phyloP scores from a whole-genome alignment of 1,284 basidiomycete species.

The Cystobasidium sp. region DNA sequence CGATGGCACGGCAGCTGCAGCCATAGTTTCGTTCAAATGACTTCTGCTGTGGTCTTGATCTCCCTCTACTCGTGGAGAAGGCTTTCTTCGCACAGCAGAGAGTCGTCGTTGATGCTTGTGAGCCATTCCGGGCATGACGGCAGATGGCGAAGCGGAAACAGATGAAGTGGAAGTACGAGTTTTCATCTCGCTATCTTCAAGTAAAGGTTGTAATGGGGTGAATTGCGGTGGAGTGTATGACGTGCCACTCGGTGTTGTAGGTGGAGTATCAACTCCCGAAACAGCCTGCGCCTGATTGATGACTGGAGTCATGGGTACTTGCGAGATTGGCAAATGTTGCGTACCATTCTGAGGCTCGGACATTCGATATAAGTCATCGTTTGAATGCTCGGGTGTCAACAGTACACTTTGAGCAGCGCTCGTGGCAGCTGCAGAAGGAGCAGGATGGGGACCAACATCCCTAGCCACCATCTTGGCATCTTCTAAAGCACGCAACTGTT shows the following conservation, averaged over 20 bases:
- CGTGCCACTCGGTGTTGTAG: constrained; percentile 18
- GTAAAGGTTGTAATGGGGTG: not conserved
- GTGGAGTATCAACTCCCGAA: constrained; percentile 31
- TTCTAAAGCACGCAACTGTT: not conserved
- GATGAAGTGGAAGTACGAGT: not conserved
- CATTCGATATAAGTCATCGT: constrained; percentile 8
- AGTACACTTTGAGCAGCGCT: not conserved
- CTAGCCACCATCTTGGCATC: not conserved
- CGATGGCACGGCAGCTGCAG: not conserved
- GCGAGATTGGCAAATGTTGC: not conserved
- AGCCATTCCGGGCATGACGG: constrained; percentile 27
- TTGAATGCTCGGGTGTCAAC: constrained; percentile 9
- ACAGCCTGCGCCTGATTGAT: not conserved
- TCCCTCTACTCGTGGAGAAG: constrained; percentile 6
- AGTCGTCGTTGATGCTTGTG: constrained; percentile 29
- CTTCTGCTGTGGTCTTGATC: not conserved
- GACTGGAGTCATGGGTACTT: not conserved
- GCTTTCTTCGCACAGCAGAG: constrained; percentile 20
- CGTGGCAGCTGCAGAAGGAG: not conserved
- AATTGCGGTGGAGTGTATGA: not conserved
- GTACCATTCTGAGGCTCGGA: not conserved
- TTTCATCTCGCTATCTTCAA: not conserved
- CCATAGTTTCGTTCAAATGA: not conserved
- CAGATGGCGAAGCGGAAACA: constrained; percentile 2
- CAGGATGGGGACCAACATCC: not conserved